Conservation (phyloP, 768 basidiomycete species). For the Boletus sp. region DNA sequence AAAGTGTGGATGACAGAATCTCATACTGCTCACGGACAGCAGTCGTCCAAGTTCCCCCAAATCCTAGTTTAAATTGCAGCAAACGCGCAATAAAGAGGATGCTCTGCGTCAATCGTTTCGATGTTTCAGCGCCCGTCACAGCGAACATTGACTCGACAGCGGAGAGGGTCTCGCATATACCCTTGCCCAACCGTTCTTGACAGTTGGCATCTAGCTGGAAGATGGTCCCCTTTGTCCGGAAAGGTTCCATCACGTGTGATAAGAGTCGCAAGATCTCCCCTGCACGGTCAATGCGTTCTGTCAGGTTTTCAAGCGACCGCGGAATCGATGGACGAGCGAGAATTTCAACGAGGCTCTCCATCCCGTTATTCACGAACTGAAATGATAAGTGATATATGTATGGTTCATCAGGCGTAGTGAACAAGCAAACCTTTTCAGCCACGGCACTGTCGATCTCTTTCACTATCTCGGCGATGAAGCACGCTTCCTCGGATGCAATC, state of each 20-base stretch:
- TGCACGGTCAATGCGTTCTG: constrained; percentile 48
- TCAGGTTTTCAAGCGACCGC: constrained; percentile 29
- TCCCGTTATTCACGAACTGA: constrained; percentile 75
- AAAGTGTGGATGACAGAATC: constrained; percentile 42
- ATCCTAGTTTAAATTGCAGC: constrained; percentile 71
- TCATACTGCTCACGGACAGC: constrained; percentile 47
- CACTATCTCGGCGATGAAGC: constrained; percentile 81
- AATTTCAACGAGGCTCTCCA: constrained; percentile 62
- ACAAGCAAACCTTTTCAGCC: constrained; percentile 55
- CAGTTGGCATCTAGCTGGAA: constrained; percentile 45
- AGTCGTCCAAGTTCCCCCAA: constrained; percentile 56
- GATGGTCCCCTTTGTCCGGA: constrained; percentile 48
- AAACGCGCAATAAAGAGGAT: constrained; percentile 62
- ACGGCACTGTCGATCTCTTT: constrained; percentile 65
- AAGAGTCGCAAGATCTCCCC: constrained; percentile 71
- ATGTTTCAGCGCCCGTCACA: constrained; percentile 17
- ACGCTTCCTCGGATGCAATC: constrained; percentile 76
- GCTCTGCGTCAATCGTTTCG: constrained; percentile 36
- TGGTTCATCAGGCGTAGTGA: background rate
- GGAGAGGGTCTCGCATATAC: constrained; percentile 47
- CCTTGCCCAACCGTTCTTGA: constrained; percentile 57
- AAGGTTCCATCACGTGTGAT: constrained; percentile 64
- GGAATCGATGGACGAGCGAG: constrained; percentile 35
- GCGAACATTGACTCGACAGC: constrained; percentile 38
- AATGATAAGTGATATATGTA: background rate